These are phyloP conservation scores for Blastobotrys indianensis DNA, from an alignment of 1,139 yeast genomes.

Conservation along the genomic window DNA sequence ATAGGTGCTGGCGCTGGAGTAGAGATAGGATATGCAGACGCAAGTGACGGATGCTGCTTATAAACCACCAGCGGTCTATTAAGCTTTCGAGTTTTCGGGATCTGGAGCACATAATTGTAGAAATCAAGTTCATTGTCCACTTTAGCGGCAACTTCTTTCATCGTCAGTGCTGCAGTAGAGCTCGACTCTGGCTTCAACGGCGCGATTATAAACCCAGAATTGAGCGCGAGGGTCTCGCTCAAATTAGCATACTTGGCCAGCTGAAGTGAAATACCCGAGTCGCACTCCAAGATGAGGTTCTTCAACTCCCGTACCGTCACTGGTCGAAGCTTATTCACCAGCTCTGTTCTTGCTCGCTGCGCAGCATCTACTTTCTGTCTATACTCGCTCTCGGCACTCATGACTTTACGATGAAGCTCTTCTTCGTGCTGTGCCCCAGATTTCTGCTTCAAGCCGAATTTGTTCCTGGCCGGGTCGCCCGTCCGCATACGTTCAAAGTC, in stretches of 20 bases:
- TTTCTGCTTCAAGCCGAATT: conserved; percentile 65
- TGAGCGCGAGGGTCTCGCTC: conserved; percentile 75
- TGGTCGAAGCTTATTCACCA: conserved; percentile 71
- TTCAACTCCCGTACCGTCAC: conserved; percentile 65
- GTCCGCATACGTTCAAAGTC: conserved; percentile 79
- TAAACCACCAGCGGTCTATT: conserved; percentile 51
- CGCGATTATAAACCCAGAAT: conserved; percentile 74
- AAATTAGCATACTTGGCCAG: conserved; percentile 84
- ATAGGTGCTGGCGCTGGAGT: conserved; percentile 7
- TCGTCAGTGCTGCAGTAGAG: conserved; percentile 48
- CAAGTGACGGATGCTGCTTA: conserved; percentile 67
- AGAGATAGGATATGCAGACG: conserved; percentile 16
- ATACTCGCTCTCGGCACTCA: conserved; percentile 79
- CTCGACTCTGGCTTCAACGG: conserved; percentile 50
- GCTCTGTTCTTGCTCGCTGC: conserved; percentile 66
- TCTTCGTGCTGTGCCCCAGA: conserved; percentile 91
- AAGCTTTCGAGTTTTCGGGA: conserved; percentile 28
- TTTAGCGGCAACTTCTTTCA: conserved; percentile 68
- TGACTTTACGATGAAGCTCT: conserved; percentile 74
- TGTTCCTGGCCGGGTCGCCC: conserved; percentile 75
- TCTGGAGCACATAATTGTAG: conserved; percentile 54
- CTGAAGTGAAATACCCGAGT: conserved; percentile 82
- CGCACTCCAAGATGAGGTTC: conserved; percentile 76
- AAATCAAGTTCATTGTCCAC: conserved; percentile 81
- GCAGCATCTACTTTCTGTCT: conserved; percentile 68